phyloP scores from a whole-genome alignment of 495 filamentous ascomycete genomes.

The Penicillium psychrofluorescens region DNA sequence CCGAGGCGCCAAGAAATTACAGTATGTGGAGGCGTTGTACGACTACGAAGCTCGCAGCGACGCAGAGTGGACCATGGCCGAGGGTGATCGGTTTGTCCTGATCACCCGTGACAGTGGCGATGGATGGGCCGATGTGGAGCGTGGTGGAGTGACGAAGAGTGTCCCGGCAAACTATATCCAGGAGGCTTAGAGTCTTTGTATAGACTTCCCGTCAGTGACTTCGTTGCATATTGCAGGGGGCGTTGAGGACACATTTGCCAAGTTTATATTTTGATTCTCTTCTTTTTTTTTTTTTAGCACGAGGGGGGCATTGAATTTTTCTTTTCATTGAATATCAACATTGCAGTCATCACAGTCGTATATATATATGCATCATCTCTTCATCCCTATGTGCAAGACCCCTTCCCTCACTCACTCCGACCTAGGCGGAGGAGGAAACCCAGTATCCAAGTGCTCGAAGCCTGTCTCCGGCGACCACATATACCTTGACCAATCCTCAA shows the following conservation, averaged over 20 bases:
- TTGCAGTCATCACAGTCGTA: no score
- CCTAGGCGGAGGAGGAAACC: constrained; percentile 8
- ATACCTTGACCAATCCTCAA: constrained; percentile 25
- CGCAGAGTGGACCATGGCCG: constrained; percentile 79
- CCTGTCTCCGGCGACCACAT: constrained; percentile 24
- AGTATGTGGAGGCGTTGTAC: constrained; percentile 89
- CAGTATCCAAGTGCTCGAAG: constrained; percentile 21
- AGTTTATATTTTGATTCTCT: background rate
- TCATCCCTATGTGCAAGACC: no score
- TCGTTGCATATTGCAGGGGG: no score
- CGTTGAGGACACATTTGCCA: no score
- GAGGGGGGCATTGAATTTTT: no score
- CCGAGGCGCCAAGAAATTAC: constrained; percentile 89
- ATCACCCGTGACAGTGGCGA: constrained; percentile 79
- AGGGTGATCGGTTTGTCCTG: constrained; percentile 87
- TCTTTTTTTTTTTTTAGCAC: background rate
- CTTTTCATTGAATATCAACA: no score
- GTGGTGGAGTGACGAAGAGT: constrained; percentile 79
- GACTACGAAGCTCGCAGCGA: constrained; percentile 84
- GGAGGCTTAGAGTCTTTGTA: constrained; percentile 41
- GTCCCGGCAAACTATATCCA: constrained; percentile 93
- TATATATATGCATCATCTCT: no score
- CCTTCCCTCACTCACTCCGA: no score
- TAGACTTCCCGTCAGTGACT: constrained; percentile 1
- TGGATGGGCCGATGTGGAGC: constrained; percentile 96